Conservation (phyloP, 345 rosid species). For the Noccaea bulbosa region DNA sequence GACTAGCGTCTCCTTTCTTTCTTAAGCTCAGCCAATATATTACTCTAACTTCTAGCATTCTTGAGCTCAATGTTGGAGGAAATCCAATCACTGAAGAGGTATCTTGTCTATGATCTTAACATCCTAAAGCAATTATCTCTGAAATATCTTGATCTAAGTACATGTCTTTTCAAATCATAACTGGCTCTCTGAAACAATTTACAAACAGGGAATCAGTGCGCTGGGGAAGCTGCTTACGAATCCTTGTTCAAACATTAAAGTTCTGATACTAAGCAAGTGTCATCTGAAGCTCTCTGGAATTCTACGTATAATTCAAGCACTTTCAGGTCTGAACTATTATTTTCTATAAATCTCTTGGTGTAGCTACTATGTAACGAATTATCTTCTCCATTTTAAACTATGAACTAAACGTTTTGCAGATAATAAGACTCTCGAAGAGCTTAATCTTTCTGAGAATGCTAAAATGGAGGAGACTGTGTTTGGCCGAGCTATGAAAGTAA, state of each 20-base stretch:
- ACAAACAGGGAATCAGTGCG: conserved; percentile 66
- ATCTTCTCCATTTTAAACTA: conserved; percentile 1
- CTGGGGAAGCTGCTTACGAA: conserved; percentile 61
- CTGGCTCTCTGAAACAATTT: conserved; percentile 19
- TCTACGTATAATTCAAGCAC: conserved; percentile 68
- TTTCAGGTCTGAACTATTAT: conserved; percentile 57
- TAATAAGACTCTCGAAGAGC: conserved; percentile 72
- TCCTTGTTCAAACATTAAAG: conserved; percentile 65
- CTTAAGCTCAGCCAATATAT: conserved; percentile 45
- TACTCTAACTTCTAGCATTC: conserved; percentile 52
- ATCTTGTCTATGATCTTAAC: conserved; percentile 37
- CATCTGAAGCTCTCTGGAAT: conserved; percentile 71
- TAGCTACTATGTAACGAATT: not conserved
- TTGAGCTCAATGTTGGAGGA: conserved; percentile 78
- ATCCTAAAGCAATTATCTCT: not conserved
- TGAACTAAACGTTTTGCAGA: conserved; percentile 46
- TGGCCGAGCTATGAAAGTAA: conserved; percentile 28
- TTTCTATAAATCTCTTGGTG: conserved; percentile 14
- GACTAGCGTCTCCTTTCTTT: conserved; percentile 54
- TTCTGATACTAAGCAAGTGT: conserved; percentile 70
- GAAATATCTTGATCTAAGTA: not conserved
- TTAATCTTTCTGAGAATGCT: conserved; percentile 67
- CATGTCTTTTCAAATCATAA: conserved; percentile 14
- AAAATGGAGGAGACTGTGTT: conserved; percentile 40
- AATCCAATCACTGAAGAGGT: conserved; percentile 77